Percentiles rank a stretch among this genome's conserved stretches.
Evolutionary conservation across 1,284 basidiomycete species (phyloP).

Genomic region (Ustilago crameri): DNA sequence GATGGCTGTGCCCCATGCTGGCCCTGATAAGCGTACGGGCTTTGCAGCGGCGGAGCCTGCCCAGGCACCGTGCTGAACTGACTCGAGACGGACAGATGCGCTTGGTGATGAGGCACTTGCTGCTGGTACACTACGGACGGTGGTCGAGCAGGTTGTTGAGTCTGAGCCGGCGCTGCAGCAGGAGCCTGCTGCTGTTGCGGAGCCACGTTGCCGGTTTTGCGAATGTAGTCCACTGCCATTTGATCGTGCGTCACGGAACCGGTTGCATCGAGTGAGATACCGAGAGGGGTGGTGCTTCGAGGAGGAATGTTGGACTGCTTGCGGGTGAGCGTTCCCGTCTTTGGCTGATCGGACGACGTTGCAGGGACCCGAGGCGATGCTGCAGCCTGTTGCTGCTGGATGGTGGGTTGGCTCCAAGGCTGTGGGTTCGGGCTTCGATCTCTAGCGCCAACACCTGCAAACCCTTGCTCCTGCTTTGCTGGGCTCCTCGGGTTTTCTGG

Average conservation of each 20-base stretch:
- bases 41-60: conserved; percentile 23
- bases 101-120: conserved; percentile 40
- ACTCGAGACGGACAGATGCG: conserved; percentile 52
- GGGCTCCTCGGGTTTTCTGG: conserved; percentile 28
- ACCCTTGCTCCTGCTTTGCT: conserved; percentile 47
- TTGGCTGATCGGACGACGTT: conserved; percentile 25
- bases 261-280: conserved; percentile 80
- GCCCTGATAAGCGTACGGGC: conserved; percentile 32
- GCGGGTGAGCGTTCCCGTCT: conserved; percentile 38
- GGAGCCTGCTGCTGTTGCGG: conserved; percentile 70
- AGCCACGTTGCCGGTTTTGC: conserved; percentile 72
- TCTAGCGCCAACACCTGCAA: conserved; percentile 61
- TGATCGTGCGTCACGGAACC: conserved; percentile 83
- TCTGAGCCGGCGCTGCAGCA: conserved; percentile 5
- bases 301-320: conserved; percentile 44
- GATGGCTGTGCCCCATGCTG: conserved; percentile 44
- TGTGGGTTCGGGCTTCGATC: conserved; percentile 64
- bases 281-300: conserved; percentile 71
- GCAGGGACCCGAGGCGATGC: conserved; percentile 25
- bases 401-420: conserved; percentile 44
- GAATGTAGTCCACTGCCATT: conserved; percentile 75
- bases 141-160: conserved; percentile 38
- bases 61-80: conserved; percentile 48
- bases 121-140: conserved; percentile 41
- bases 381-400: conserved; percentile 34